These are phyloP conservation scores for Sicyos edulis DNA, from an alignment of 306 rosid genomes.

Conservation along the genomic window DNA sequence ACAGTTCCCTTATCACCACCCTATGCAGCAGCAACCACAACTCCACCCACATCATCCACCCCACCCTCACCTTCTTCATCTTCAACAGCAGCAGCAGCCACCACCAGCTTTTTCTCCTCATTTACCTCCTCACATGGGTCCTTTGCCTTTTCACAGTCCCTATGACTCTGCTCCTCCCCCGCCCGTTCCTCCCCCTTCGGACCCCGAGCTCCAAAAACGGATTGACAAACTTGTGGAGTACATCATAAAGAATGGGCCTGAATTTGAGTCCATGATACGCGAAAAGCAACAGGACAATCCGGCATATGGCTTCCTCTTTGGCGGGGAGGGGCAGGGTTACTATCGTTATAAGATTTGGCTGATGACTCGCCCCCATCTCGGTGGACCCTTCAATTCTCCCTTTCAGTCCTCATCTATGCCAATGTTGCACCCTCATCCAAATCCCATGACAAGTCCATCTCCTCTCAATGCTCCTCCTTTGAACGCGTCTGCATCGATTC, in stretches of 20 bases:
- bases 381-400: conserved; percentile 63
- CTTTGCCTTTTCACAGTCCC: conserved; percentile 44
- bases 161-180: conserved; percentile 59
- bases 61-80: conserved; percentile 52
- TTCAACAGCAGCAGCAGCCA: conserved; percentile 68
- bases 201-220: conserved; percentile 89
- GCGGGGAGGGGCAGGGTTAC: conserved; percentile 86
- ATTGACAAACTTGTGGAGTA: conserved; percentile 89
- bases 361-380: conserved; percentile 50
- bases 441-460: conserved; percentile 67
- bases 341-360: conserved; percentile 83
- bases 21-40: conserved; percentile 53
- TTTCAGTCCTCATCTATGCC: conserved; percentile 55
- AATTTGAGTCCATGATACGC: conserved; percentile 91
- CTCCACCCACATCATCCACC: conserved; percentile 53
- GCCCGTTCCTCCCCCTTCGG: conserved; percentile 66
- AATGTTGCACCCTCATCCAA: conserved; percentile 66
- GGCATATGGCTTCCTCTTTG: conserved; percentile 78
- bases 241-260: conserved; percentile 84
- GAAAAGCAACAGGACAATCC: conserved; percentile 94
- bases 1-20: conserved; percentile 71
- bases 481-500: conserved; percentile 55
- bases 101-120: conserved; percentile 60
- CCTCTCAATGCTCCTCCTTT: conserved; percentile 49
- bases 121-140: conserved; percentile 50